Evolutionary conservation across 257 asterid species (phyloP), one percentile per base, ranked within the genome.

Genomic region (Buddleja alternifolia): DNA sequence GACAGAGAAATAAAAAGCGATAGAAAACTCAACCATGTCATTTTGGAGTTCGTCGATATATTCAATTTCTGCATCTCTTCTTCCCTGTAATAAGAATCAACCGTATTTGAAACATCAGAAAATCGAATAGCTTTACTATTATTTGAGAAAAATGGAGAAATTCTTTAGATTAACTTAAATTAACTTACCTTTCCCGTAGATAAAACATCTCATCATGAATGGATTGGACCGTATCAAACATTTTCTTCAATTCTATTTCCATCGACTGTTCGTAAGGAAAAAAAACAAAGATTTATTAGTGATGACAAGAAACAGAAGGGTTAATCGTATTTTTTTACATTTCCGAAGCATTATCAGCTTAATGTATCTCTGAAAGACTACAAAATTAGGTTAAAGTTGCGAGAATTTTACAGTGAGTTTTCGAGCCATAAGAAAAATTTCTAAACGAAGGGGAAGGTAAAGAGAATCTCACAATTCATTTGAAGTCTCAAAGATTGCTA

Each of bases 171-270:
- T 23, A 51, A 68, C 50, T 14, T 60, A 25, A 1, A 40, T n/a
- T 57, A 45, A 66, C 75, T 72, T 25, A 85, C 96, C 95, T 85
- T 71, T 86, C 88, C n/a, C 92, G 94, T 16, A 92, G 95, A 75
- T 81, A 89, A 73, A 76, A 84, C 86, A 92, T 92, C 84, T 89
- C 96, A 1, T 92, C 96, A 20, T 89, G 97, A 75, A 92, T 76
- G 76, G 88, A 73, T 54, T 83, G 89, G 69, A 89, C 86, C 1
- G 80, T 77, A 17, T 87, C 95, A 11, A 62, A 66, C 96, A 87
- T 87, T 71, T 80, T 85, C 93, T 87, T 85, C 78, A 92, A 79
- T 65, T 92, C 97, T 10, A 81, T 4, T 71, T 89, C 95, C 97
- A 92, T 92, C 4, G 81, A 59, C 96, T 91, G 82, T 75, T 20